Percentiles rank a stretch among this genome's conserved stretches.
phyloP scores from a whole-genome alignment of 176 grass and related monocot species.

The Oryza nivara region DNA sequence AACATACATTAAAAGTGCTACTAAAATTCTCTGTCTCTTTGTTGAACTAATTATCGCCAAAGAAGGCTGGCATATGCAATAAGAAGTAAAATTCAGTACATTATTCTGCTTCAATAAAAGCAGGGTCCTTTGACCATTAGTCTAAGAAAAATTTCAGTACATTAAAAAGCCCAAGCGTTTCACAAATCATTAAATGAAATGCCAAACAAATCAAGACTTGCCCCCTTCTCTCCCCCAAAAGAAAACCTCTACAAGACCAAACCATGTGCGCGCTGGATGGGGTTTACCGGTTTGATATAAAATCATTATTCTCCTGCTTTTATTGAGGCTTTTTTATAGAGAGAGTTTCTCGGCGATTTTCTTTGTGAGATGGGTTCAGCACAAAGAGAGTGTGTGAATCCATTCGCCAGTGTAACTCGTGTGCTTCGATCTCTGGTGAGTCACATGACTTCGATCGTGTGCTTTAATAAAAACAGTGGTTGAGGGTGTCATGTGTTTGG shows the following conservation, averaged over 20 bases:
- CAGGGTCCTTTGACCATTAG: background rate
- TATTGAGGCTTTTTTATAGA: slow-evolving; percentile 5
- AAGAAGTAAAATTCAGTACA: background rate
- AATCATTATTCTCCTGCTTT: background rate
- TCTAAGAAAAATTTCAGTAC: background rate
- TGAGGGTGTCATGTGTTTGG: background rate
- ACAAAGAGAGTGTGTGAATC: background rate
- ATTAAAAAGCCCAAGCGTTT: slow-evolving; percentile 29
- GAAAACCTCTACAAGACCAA: background rate
- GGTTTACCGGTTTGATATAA: background rate
- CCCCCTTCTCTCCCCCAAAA: background rate
- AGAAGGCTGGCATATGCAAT: background rate
- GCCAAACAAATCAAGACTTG: background rate
- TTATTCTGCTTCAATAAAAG: background rate
- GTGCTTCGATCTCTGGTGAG: slow-evolving; percentile 11
- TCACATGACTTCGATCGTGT: background rate
- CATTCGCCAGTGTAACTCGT: background rate
- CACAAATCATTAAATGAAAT: background rate
- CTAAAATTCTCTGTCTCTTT: too few species aligned
- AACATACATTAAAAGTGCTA: slow-evolving; percentile 1
- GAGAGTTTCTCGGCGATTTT: background rate
- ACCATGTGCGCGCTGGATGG: background rate
- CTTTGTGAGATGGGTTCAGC: slow-evolving; percentile 34
- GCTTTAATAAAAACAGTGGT: too few species aligned
- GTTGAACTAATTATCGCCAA: background rate